Evolutionary conservation across 441 rosid species (phyloP).

Genomic region (Pelargonium myrrhifolium): DNA sequence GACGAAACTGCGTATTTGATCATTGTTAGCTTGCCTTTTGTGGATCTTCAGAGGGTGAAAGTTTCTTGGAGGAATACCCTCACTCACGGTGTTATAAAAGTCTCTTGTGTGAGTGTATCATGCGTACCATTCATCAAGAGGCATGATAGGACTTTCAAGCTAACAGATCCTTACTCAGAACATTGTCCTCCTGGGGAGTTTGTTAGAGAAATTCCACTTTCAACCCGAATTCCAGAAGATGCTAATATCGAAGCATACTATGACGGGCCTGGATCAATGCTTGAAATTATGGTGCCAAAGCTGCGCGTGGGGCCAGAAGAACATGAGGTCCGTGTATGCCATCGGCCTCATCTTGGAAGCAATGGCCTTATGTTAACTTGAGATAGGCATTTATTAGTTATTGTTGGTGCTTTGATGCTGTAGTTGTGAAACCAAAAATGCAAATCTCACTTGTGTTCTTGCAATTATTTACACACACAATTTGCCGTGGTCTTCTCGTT

Average conservation of each 20-base stretch:
- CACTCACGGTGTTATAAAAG: constrained; percentile 63
- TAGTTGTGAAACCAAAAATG: no score
- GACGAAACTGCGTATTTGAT: constrained; percentile 61
- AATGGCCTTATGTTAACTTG: constrained; percentile 33
- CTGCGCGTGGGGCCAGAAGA: constrained; percentile 74
- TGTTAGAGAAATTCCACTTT: constrained; percentile 61
- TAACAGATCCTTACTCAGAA: constrained; percentile 87
- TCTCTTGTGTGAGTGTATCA: constrained; percentile 63
- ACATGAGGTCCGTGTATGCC: constrained; percentile 80
- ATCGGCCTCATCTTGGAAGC: constrained; percentile 56
- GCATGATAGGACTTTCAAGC: constrained; percentile 75
- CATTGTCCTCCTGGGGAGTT: constrained; percentile 91
- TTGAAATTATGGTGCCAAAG: constrained; percentile 78
- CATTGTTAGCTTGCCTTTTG: constrained; percentile 62
- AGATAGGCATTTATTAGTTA: constrained; percentile 30
- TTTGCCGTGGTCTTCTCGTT: no score
- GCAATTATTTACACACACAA: no score
- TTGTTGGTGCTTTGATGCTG: constrained; percentile 34
- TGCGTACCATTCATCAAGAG: constrained; percentile 64
- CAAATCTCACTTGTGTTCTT: background rate
- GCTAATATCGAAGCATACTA: constrained; percentile 78
- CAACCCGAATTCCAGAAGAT: constrained; percentile 76
- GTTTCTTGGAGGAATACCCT: constrained; percentile 74
- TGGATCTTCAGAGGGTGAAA: constrained; percentile 63
- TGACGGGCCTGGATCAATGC: constrained; percentile 62